These are phyloP conservation scores for Sphaceloma murrayae DNA, from an alignment of 2,329 filamentous ascomycete species.

Conservation along the genomic window DNA sequence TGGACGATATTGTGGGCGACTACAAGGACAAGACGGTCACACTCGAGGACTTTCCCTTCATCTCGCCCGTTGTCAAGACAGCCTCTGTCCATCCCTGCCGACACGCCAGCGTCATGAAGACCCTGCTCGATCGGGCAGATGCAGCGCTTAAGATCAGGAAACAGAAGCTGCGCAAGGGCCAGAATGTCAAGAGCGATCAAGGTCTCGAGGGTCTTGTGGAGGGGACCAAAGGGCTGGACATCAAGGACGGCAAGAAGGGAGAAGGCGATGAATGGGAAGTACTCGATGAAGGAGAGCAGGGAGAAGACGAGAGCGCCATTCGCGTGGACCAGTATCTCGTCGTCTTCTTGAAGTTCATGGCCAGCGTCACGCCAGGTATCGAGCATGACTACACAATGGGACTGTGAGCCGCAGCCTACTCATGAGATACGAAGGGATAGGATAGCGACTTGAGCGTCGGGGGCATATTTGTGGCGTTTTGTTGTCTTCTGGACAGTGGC, in stretches of 20 bases:
- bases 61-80: slow-evolving; percentile 86
- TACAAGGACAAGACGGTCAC: slow-evolving; percentile 99
- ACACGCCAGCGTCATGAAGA: slow-evolving; percentile 97
- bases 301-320: slow-evolving; percentile 68
- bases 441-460: not conserved
- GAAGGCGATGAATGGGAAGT: slow-evolving; percentile 56
- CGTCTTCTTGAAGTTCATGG: slow-evolving; percentile 72
- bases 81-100: slow-evolving; percentile 95
- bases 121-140: slow-evolving; percentile 87
- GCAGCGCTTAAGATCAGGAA: slow-evolving; percentile 80
- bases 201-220: slow-evolving; percentile 83
- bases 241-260: slow-evolving; percentile 47
- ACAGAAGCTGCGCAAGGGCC: slow-evolving; percentile 60
- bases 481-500: too few relatives aligned
- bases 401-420: slow-evolving; percentile 44
- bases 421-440: not conserved
- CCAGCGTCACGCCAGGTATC: slow-evolving; percentile 80
- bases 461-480: not conserved
- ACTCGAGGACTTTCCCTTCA: slow-evolving; percentile 93
- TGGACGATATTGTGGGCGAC: slow-evolving; percentile 93
- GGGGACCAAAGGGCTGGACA: slow-evolving; percentile 51
- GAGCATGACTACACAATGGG: slow-evolving; percentile 98
- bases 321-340: slow-evolving; percentile 83
- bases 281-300: slow-evolving; percentile 44
- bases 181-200: slow-evolving; percentile 38